Base-by-base conservation (phyloP, 192 early-diverging fungal species). In the Podila horticola region DNA sequence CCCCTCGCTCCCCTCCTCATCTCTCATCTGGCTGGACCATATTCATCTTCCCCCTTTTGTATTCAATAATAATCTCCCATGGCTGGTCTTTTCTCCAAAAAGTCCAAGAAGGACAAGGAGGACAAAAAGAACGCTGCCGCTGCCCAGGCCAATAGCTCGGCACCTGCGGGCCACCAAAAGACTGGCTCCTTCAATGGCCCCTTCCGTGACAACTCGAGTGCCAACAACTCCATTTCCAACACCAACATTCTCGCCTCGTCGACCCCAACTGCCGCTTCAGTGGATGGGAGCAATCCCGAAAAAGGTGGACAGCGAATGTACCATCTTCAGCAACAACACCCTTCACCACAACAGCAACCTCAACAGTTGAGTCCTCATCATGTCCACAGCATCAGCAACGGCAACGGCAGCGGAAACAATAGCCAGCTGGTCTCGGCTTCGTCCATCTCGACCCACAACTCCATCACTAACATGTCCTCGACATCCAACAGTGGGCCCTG, bases 51-150 rank as follows among this genome's bases (percentile, higher is more conserved):
- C 20, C 49, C 49, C n/a, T n/a, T n/a, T 50, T 6, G 33, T 34
- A 34, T 34, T 34, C n/a, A n/a, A n/a, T 45, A 45, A 45, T 45
- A 34, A 10, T 29, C 65, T 11, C 51, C 30, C 24, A 79, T 79
- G 75, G 75, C 75, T 2, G 75, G 75, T 55, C 75, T 79, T 22
- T 79, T 79, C 41, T 79, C 67, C 57, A 79, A 79, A 68, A 79
- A 72, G 33, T 79, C 75, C 29, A 71, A 68, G 59, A 79, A 72
- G 65, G 75, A 79, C 41, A 79, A 79, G 75, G 75, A 79, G 31
- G 75, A 79, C 36, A 79, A 72, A 29, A 69, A 69, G 33, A 67
- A 50, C 34, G 75, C 75, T 17, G 67, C 74, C 28, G 66, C 58
- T 26, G 24, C 5, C 13, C 45, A 30, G 5, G 64, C 59, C 20